These are phyloP conservation scores for Zygnema circumcarinatum DNA, from an alignment of 139 green algal species.

Conservation along the genomic window DNA sequence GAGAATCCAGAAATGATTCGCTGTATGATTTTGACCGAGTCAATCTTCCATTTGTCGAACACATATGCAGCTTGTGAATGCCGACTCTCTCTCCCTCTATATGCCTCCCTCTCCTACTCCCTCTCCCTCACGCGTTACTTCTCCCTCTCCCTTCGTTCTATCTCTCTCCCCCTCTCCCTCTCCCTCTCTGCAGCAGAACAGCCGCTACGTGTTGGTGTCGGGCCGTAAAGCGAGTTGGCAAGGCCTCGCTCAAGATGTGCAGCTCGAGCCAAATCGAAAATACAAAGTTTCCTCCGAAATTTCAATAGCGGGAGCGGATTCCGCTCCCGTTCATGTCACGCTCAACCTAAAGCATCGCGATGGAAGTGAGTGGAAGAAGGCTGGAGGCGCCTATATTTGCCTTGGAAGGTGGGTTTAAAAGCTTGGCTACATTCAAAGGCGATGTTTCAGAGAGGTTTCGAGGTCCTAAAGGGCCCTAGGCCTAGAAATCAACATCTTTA, in stretches of 20 bases:
- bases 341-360: not conserved
- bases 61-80: not conserved
- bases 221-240: slow-evolving; percentile 15
- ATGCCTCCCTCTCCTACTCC: not conserved
- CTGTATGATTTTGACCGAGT: not conserved
- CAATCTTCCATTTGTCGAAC: not conserved
- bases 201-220: not conserved
- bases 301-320: not conserved
- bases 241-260: slow-evolving; percentile 24
- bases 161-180: not conserved
- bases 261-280: not conserved
- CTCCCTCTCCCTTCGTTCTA: not conserved
- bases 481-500: too few species aligned
- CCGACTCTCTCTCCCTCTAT: not conserved
- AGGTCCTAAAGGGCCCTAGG: too few species aligned
- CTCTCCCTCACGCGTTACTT: not conserved
- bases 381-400: not conserved
- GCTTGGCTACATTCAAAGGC: too few species aligned
- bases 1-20: not conserved
- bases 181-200: slow-evolving; percentile 2
- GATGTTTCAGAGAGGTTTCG: too few species aligned
- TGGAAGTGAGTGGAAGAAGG: not conserved
- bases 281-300: slow-evolving; percentile 28
- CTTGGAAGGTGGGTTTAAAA: not conserved
- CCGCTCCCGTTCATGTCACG: not conserved